These are phyloP conservation scores for Phytophthora uliginosa DNA, from an alignment of 352 stramenopile genomes.

Conservation along the genomic window DNA sequence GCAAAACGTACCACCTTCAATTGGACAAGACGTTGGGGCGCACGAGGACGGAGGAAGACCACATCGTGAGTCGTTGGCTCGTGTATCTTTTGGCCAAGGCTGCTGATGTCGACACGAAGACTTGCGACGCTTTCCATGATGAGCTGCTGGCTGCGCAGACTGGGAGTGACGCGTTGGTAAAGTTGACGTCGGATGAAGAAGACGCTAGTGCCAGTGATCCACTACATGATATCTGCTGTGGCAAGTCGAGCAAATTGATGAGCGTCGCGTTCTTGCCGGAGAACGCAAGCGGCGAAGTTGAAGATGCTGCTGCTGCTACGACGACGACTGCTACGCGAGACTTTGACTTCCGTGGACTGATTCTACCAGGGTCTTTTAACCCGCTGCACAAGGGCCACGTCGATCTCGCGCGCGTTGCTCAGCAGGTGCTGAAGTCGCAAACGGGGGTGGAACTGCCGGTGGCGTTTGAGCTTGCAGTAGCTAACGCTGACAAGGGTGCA, in stretches of 20 bases:
- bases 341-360: slow-evolving; percentile 67
- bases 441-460: slow-evolving; percentile 50
- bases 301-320: slow-evolving; percentile 1
- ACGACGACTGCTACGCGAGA: slow-evolving; percentile 35
- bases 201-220: slow-evolving; percentile 20
- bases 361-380: slow-evolving; percentile 89
- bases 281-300: neutral
- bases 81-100: slow-evolving; percentile 74
- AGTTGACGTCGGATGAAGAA: slow-evolving; percentile 16
- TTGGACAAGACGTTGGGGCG: slow-evolving; percentile 72
- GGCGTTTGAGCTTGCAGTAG: slow-evolving; percentile 80
- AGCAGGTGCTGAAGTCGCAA: slow-evolving; percentile 47
- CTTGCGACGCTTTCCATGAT: slow-evolving; percentile 40
- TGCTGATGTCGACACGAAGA: slow-evolving; percentile 42
- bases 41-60: slow-evolving; percentile 71
- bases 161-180: slow-evolving; percentile 39
- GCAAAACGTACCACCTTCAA: slow-evolving; percentile 68
- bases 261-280: slow-evolving; percentile 65
- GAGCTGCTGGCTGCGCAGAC: slow-evolving; percentile 41
- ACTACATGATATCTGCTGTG: slow-evolving; percentile 38
- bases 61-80: slow-evolving; percentile 74
- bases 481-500: slow-evolving; percentile 85
- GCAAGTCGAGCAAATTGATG: slow-evolving; percentile 29
- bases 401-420: slow-evolving; percentile 57
- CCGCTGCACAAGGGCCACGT: slow-evolving; percentile 83